Conservation (phyloP, 208 protist genomes). For the Zelonia costaricensis region DNA sequence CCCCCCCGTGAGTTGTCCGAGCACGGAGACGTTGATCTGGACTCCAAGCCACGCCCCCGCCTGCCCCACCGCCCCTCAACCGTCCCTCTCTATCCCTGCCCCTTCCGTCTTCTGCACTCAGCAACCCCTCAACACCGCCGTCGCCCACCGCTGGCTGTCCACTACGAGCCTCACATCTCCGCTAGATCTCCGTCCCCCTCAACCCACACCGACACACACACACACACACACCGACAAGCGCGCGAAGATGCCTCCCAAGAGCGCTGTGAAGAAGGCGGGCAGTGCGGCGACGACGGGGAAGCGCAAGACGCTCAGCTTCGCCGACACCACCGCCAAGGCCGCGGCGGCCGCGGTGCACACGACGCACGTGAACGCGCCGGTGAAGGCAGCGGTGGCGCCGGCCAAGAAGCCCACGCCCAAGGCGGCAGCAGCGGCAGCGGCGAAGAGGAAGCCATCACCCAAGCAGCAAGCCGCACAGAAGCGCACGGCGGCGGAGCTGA, state of each 20-base stretch:
- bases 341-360: constrained; percentile 20
- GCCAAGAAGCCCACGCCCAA: constrained; percentile 3
- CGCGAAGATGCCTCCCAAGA: constrained; percentile 26
- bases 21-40: too few relatives aligned
- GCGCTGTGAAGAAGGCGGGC: constrained; percentile 13
- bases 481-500: constrained; percentile 13
- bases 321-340: constrained; percentile 21
- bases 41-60: too few relatives aligned
- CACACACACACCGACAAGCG: too few relatives aligned
- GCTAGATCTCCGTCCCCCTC: too few relatives aligned
- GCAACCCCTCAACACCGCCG: too few relatives aligned
- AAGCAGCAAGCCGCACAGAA: background rate
- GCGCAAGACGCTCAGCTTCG: constrained; percentile 32
- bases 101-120: too few relatives aligned
- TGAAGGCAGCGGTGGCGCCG: background rate
- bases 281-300: constrained; percentile 16
- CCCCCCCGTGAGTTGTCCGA: too few relatives aligned
- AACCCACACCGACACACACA: too few relatives aligned
- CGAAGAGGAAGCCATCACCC: background rate
- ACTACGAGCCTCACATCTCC: too few relatives aligned
- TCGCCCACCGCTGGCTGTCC: too few relatives aligned
- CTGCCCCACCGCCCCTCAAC: too few relatives aligned
- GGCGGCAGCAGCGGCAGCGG: background rate
- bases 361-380: constrained; percentile 20
- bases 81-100: too few relatives aligned